These are phyloP conservation scores for Mortierella claussenii DNA, from an alignment of 192 early-diverging fungal genomes.

Conservation along the genomic window DNA sequence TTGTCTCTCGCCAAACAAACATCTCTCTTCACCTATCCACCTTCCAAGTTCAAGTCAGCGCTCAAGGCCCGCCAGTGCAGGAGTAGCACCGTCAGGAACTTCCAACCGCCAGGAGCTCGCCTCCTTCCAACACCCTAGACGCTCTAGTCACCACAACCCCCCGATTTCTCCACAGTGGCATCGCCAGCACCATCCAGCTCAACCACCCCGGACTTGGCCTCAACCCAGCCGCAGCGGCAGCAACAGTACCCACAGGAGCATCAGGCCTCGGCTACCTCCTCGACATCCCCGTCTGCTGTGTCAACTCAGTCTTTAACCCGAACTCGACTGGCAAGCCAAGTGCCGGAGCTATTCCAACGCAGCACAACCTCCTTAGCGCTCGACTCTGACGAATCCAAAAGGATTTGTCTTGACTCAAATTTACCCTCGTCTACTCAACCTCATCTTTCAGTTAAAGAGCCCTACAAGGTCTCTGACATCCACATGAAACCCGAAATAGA, in stretches of 20 bases:
- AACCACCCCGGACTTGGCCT: conserved; percentile 46
- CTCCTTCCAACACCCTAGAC: too few species aligned
- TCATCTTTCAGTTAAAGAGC: too few species aligned
- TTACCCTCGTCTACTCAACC: background rate
- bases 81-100: too few species aligned
- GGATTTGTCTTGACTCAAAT: conserved; percentile 9
- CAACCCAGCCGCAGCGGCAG: conserved; percentile 23
- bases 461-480: too few species aligned
- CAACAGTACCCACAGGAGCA: conserved; percentile 24
- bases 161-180: conserved; percentile 38
- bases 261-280: conserved; percentile 5
- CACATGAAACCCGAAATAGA: conserved; percentile 39
- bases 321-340: conserved; percentile 34
- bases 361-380: background rate
- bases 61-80: too few species aligned
- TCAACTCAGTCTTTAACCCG: conserved; percentile 5
- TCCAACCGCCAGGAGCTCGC: too few species aligned
- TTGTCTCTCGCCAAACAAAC: too few species aligned
- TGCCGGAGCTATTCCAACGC: conserved; percentile 6
- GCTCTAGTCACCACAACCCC: too few species aligned
- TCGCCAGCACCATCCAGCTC: conserved; percentile 23
- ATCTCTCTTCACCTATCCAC: too few species aligned
- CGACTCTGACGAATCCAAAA: conserved; percentile 10
- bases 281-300: conserved; percentile 12
- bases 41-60: too few species aligned